Evolutionary conservation across 805 yeast species (phyloP), one percentile per base, ranked within the genome.

Genomic region (Hanseniaspora lachancei): DNA sequence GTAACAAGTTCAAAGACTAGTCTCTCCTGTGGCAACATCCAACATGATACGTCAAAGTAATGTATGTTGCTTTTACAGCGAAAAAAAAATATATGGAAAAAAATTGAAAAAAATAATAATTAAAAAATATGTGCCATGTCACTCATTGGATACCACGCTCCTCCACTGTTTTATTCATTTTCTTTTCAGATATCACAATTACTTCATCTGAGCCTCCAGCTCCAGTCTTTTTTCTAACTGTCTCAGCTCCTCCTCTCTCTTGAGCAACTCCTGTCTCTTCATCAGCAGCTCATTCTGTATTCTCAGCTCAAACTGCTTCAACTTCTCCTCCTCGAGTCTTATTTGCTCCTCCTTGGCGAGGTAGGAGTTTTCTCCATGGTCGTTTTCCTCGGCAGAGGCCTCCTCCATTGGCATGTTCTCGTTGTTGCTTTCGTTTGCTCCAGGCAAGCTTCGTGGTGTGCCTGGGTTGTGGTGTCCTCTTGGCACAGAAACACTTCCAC

Each of bases 321-420:
- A 76, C 70, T 95, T 79, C 70, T 86, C 95, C 71, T 89, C 96
- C 70, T 89, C 96, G 54, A 83, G 73, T 63, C 86, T 81, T 63
- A 88, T 85, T 70, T 87, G 95, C 70, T 87, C 95, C 68, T 89
- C 97, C 69, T 91, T 86, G 41, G 80, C 79, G 52, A 77, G 62
- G 59, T 77, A 77, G 6, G 78, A 74, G 57, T 70, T 75, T 47
- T 69, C 67, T 8, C 16, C 52, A 55, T 12, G 43, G 40, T 20
- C n/a, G 2, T 47, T 50, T 47, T 4, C 39, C 46, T 44, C 49
- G n/a, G 13, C 56, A 57, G 29, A 54, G 49, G 21, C 41, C 40
- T 12, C 49, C 47, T 29, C 58, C 56, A 54, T 60, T 42, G 41
- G 54, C 32, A 49, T 21, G 34, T 41, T 32, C 13, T 54, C 49